Conservation (phyloP, 441 rosid genomes). For the Mallotus japonicus region DNA sequence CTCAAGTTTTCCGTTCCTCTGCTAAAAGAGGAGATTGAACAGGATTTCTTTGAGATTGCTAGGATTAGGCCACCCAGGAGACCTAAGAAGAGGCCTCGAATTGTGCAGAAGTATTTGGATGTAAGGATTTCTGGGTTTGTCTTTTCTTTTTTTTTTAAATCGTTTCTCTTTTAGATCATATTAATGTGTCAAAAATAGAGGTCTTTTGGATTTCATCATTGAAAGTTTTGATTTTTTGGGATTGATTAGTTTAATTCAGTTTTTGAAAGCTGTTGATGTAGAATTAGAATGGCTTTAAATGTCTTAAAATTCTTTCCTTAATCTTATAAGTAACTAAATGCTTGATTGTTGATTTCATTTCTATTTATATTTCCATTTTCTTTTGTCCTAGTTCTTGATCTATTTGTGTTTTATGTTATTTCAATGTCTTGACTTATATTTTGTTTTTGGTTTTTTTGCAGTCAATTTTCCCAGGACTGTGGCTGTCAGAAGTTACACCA, state of each 20-base stretch:
- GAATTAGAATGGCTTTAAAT: not conserved
- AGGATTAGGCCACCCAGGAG: conserved; percentile 53
- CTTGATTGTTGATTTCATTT: not conserved
- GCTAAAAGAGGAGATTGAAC: conserved; percentile 49
- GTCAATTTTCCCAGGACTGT: conserved; percentile 58
- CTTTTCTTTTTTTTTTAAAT: not conserved
- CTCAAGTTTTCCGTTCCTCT: conserved; percentile 46
- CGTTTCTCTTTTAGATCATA: too few species aligned
- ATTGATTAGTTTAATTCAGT: conserved; percentile 7
- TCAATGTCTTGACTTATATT: not conserved
- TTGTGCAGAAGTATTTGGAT: conserved; percentile 60
- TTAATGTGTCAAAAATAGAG: conserved; percentile 1
- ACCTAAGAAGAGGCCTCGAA: conserved; percentile 61
- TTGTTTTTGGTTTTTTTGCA: conserved; percentile 26
- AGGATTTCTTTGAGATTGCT: conserved; percentile 51
- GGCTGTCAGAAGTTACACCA: conserved; percentile 53
- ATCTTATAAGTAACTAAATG: conserved; percentile 7
- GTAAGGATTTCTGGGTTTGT: conserved; percentile 28
- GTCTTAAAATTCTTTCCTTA: not conserved
- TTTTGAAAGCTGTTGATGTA: not conserved
- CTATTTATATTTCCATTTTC: not conserved
- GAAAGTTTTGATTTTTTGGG: not conserved
- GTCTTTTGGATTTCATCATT: not conserved
- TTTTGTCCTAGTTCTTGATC: not conserved
- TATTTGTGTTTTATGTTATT: not conserved